phyloP scores from a whole-genome alignment of 495 filamentous ascomycete genomes.

The Saxophila tyrrhenica region DNA sequence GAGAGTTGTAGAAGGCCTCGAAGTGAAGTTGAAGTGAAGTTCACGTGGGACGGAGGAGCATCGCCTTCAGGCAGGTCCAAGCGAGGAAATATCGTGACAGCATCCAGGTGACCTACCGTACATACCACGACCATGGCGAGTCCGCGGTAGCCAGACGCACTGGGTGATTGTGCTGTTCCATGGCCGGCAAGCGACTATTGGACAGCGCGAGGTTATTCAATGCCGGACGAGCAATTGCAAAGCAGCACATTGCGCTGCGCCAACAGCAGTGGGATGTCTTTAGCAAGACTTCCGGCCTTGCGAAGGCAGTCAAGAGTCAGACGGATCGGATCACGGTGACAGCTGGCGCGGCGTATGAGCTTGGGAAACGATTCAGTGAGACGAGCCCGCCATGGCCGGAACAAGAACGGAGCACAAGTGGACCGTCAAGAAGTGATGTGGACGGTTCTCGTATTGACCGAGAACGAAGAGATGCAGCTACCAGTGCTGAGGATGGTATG shows the following conservation, averaged over 20 bases:
- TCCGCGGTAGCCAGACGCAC: not conserved
- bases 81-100: no score
- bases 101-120: no score
- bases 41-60: no score
- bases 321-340: constrained; percentile 53
- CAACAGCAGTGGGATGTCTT: constrained; percentile 68
- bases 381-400: constrained; percentile 18
- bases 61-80: no score
- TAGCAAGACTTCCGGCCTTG: constrained; percentile 62
- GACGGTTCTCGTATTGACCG: no score
- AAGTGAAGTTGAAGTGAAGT: no score
- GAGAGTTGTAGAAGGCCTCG: no score
- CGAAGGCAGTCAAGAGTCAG: constrained; percentile 52
- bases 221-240: constrained; percentile 64
- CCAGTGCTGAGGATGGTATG: not conserved
- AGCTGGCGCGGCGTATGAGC: constrained; percentile 48
- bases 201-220: constrained; percentile 69
- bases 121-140: not conserved
- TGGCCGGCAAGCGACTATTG: constrained; percentile 62
- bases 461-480: not conserved
- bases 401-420: not conserved
- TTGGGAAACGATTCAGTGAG: constrained; percentile 48
- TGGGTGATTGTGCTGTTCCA: constrained; percentile 19
- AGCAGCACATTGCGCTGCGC: constrained; percentile 69
- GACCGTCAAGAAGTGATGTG: not conserved